phyloP scores from a whole-genome alignment of 352 stramenopile genomes.

The Pilasporangium apinafurcum region DNA sequence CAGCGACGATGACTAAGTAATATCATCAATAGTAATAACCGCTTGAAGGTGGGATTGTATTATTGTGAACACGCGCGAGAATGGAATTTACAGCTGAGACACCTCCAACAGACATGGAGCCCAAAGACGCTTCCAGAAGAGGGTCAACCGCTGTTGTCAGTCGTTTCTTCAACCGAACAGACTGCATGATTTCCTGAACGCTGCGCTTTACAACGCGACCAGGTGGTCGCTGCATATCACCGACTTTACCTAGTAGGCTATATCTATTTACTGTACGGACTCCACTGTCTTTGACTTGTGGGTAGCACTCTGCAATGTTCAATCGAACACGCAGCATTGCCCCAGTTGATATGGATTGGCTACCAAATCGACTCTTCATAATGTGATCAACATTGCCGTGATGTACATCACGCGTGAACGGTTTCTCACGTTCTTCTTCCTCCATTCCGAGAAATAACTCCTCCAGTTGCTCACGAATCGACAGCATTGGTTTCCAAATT shows the following conservation, averaged over 20 bases:
- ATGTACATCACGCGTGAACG: too few species aligned
- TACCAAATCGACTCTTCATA: slow-evolving; percentile 19
- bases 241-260: too few species aligned
- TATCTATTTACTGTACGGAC: too few species aligned
- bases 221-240: too few species aligned
- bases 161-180: slow-evolving; percentile 37
- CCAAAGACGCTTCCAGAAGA: slow-evolving; percentile 4
- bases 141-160: slow-evolving; percentile 15
- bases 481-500: slow-evolving; percentile 25
- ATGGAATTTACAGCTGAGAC: slow-evolving; percentile 14
- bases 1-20: slow-evolving; percentile 83
- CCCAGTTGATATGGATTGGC: slow-evolving; percentile 26
- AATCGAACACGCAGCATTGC: slow-evolving; percentile 36
- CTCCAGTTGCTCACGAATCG: slow-evolving; percentile 38
- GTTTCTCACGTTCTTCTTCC: slow-evolving; percentile 11
- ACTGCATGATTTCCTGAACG: slow-evolving; percentile 65
- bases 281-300: too few species aligned
- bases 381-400: too few species aligned
- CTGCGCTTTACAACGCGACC: slow-evolving; percentile 61
- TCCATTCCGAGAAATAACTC: slow-evolving; percentile 54
- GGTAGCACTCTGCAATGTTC: slow-evolving; percentile 18
- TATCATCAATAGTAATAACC: too few species aligned
- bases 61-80: slow-evolving; percentile 19
- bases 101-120: slow-evolving; percentile 1
- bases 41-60: not conserved